Evolutionary conservation across 495 filamentous ascomycete species (phyloP), one percentile per base, ranked within the genome.

Genomic region (Baudoinia panamericana): DNA sequence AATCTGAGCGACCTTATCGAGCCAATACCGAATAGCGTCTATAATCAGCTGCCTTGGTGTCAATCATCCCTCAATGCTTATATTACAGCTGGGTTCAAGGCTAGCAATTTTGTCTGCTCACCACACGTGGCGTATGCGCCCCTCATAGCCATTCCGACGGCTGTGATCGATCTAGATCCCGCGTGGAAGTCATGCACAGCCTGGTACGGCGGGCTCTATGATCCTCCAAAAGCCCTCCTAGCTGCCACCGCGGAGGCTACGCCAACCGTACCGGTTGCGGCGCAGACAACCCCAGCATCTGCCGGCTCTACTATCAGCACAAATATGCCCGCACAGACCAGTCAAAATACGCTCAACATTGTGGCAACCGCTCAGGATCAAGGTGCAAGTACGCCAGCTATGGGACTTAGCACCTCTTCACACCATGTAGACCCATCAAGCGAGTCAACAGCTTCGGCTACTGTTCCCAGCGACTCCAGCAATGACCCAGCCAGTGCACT

Each of bases 61-160:
- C 37, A 40, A 20, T 3, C 3, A 10, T 2, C n/a, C 15, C 13
- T 15, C 7, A 10, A 11, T n/a, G 21, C 3, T 2, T 40, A 7
- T 3, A 23, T 15, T 3, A 10, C 2, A 5, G 37, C 16, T 4
- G 37, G 37, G 6, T 32, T 32, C 30, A 20, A 29, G 9, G 37
- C 20, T 2, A 6, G n/a, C 16, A 16, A 12, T 17, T 40, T 40
- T 23, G 33, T 24, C 19, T 46, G 43, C 22, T 30, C 43, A 19
- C 36, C 27, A 6, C 30, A 21, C 3, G 43, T 12, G 3, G n/a
- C 43, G 13, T 46, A 46, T 46, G 43, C 43, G 10, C 43, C 38
- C 26, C 52, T 61, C 44, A 28, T 40, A n/a, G 37, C 37, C n/a
- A 10, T 40, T 3, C 37, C 37, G 6, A 28, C 16, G 6, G 24